Conservation (phyloP, 202 grass and related monocot species). For the Setaria viridis region DNA sequence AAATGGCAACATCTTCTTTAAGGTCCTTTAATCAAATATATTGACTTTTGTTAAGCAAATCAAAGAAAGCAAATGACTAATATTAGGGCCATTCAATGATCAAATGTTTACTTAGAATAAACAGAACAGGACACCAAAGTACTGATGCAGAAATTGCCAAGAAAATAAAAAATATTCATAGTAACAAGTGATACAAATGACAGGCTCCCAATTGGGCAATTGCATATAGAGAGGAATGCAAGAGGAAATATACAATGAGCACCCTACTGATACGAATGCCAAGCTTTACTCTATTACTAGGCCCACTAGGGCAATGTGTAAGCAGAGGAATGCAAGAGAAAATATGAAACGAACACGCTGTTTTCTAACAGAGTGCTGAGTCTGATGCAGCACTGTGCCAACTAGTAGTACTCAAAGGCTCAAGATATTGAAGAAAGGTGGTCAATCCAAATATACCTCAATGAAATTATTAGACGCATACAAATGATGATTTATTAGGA, state of each 20-base stretch:
- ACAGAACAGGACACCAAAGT: not conserved
- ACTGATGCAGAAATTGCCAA: slow-evolving; percentile 4
- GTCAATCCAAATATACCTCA: not conserved
- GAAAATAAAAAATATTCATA: not conserved
- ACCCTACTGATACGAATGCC: slow-evolving; percentile 6
- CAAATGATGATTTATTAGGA: not conserved
- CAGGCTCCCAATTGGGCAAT: not conserved
- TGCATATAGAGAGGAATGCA: not conserved
- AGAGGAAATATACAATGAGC: slow-evolving; percentile 12
- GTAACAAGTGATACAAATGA: not conserved
- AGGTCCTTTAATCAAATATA: slow-evolving; percentile 17
- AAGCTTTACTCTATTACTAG: not conserved
- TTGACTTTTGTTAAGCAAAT: not conserved
- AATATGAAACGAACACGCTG: slow-evolving; percentile 1
- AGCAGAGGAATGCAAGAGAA: not conserved
- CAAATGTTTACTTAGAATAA: not conserved
- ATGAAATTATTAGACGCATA: not conserved
- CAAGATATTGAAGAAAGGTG: not conserved
- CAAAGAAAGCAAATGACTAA: not conserved
- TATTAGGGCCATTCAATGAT: not conserved
- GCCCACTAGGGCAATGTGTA: not conserved
- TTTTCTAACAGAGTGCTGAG: not conserved
- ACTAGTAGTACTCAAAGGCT: not conserved
- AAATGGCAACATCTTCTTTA: not conserved
- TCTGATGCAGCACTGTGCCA: not conserved